A percentile compares a stretch with the other conserved stretches of the same genome.
Conservation (phyloP, 371 early-diverging fungal species). For the Circinella minor region DNA sequence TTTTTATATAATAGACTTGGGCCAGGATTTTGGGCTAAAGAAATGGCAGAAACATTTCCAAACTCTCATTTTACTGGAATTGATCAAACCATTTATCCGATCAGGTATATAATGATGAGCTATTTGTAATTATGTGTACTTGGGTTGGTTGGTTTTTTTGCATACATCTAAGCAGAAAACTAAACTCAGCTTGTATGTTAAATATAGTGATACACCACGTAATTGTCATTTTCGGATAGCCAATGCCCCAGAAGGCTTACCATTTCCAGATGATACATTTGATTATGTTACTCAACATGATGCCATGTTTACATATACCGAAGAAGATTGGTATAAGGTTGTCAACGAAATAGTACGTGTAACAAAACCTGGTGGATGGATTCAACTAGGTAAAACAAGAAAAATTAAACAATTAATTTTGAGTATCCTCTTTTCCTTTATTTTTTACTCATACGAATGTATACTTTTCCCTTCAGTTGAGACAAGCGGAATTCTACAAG, state of each 20-base stretch:
- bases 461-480: constrained; percentile 22
- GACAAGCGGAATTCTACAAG: constrained; percentile 30
- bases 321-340: constrained; percentile 21
- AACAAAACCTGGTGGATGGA: constrained; percentile 31
- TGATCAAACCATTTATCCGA: constrained; percentile 43
- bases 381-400: constrained; percentile 24
- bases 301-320: constrained; percentile 20
- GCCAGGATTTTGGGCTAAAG: constrained; percentile 41
- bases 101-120: constrained; percentile 20
- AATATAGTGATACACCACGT: constrained; percentile 32
- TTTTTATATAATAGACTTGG: constrained; percentile 24
- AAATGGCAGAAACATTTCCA: constrained; percentile 43
- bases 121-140: not conserved
- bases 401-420: too few species aligned
- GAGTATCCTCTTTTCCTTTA: too few species aligned
- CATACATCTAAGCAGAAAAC: not conserved
- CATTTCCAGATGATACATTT: constrained; percentile 26
- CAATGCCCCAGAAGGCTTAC: constrained; percentile 33
- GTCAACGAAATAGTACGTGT: constrained; percentile 30
- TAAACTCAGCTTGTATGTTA: not conserved
- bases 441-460: too few species aligned
- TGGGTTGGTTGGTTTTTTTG: too few species aligned
- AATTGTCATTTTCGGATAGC: constrained; percentile 45
- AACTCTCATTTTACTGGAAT: constrained; percentile 46
- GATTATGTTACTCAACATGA: constrained; percentile 33